Evolutionary conservation across 306 rosid species (phyloP).

Genomic region (Coriaria nepalensis): DNA sequence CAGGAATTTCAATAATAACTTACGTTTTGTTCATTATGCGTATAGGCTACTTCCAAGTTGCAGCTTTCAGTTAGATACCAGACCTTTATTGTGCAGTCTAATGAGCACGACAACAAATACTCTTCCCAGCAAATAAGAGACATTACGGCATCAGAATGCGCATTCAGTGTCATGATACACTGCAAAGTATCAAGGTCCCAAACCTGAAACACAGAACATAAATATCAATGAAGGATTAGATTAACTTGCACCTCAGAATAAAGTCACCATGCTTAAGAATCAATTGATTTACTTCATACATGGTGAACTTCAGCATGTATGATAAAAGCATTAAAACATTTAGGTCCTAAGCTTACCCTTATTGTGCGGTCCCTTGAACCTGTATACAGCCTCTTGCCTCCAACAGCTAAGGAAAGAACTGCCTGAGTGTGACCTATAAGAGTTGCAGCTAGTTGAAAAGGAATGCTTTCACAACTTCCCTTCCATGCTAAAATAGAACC

Average conservation of each 20-base stretch:
- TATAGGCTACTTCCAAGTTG: conserved; percentile 16
- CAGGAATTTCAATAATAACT: not conserved
- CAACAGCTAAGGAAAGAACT: conserved; percentile 17
- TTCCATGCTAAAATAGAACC: conserved; percentile 28
- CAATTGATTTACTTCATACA: no score
- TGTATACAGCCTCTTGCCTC: conserved; percentile 19
- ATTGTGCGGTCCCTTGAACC: conserved; percentile 34
- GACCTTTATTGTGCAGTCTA: conserved; percentile 20
- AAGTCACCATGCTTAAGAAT: not conserved
- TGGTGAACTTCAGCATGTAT: no score
- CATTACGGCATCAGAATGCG: conserved; percentile 25
- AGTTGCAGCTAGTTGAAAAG: conserved; percentile 17
- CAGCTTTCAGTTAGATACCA: conserved; percentile 20
- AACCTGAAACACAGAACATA: conserved; percentile 17
- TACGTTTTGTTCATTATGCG: conserved; percentile 23
- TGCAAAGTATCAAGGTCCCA: conserved; percentile 32
- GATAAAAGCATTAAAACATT: no score
- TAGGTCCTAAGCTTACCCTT: conserved; percentile 13
- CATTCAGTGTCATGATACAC: conserved; percentile 24
- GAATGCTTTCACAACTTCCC: conserved; percentile 11
- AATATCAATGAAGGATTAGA: not conserved
- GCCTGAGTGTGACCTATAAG: conserved; percentile 23
- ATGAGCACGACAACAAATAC: conserved; percentile 12
- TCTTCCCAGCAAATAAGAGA: conserved; percentile 37
- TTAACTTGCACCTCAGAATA: not conserved